Conservation (phyloP, 441 rosid genomes). For the Populus hybrid region DNA sequence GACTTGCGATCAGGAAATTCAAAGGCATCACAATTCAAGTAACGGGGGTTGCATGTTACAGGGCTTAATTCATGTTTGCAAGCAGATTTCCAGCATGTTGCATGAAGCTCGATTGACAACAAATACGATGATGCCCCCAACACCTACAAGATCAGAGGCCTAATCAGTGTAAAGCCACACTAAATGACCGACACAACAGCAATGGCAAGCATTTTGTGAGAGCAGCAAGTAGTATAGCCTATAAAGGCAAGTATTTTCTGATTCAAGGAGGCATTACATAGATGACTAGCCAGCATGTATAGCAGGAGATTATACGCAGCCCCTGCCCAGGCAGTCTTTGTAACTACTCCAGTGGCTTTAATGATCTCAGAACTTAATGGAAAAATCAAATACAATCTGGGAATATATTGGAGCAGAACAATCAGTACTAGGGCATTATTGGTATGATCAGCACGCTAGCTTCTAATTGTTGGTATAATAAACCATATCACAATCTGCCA, state of each 20-base stretch:
- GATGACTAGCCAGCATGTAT: constrained; percentile 93
- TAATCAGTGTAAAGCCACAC: constrained; percentile 1
- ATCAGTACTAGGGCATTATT: constrained; percentile 74
- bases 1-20: constrained; percentile 21
- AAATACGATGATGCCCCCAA: constrained; percentile 84
- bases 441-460: constrained; percentile 63
- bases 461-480: constrained; percentile 62
- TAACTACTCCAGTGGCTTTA: constrained; percentile 76
- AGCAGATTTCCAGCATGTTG: constrained; percentile 74
- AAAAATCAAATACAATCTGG: constrained; percentile 73
- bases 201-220: too few species aligned
- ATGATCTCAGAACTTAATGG: constrained; percentile 76
- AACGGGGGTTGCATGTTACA: constrained; percentile 40
- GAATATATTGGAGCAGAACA: constrained; percentile 80
- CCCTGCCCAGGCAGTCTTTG: constrained; percentile 95
- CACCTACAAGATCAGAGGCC: constrained; percentile 47
- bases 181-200: neutral
- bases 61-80: constrained; percentile 51
- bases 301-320: constrained; percentile 87
- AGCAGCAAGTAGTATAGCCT: neutral
- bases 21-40: constrained; percentile 52
- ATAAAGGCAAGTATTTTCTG: neutral
- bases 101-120: constrained; percentile 71
- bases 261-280: constrained; percentile 27
- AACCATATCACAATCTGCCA: constrained; percentile 86